phyloP scores from a whole-genome alignment of 805 yeast genomes.

The Alloascoidea africana region DNA sequence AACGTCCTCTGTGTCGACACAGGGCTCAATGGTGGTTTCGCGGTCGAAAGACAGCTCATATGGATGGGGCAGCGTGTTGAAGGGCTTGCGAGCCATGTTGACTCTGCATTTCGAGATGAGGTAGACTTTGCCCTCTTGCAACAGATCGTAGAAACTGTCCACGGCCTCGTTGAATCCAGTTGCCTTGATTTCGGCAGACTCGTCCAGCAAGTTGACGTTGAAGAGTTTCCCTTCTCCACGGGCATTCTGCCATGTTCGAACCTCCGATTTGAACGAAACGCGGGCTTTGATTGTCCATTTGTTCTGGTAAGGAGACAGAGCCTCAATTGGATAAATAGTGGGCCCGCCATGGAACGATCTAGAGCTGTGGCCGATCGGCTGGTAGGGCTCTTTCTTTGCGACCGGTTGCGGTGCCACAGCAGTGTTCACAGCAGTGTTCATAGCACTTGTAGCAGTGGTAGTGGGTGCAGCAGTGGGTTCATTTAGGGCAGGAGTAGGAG shows the following conservation, averaged over 20 bases:
- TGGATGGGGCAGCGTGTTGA: conserved; percentile 71
- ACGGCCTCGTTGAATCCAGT: conserved; percentile 87
- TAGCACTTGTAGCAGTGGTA: not conserved
- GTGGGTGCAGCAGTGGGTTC: not conserved
- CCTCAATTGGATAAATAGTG: conserved; percentile 61
- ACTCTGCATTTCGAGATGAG: conserved; percentile 71
- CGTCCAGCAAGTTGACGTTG: conserved; percentile 78
- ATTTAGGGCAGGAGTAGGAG: not conserved
- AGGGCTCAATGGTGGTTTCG: conserved; percentile 62
- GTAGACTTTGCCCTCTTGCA: conserved; percentile 85
- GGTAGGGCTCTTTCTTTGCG: conserved; percentile 12
- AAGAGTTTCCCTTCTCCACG: conserved; percentile 85
- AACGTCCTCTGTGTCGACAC: conserved; percentile 45
- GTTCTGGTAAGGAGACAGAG: conserved; percentile 80
- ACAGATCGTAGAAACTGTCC: conserved; percentile 54
- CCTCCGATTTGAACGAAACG: conserved; percentile 74
- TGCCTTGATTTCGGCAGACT: conserved; percentile 91
- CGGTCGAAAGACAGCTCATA: conserved; percentile 76
- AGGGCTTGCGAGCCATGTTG: conserved; percentile 73
- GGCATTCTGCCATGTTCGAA: conserved; percentile 76
- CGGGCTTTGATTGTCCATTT: conserved; percentile 90
- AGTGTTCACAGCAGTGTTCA: not conserved
- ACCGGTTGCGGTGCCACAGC: conserved; percentile 1
- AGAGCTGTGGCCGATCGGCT: too few relatives aligned
- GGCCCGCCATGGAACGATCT: too few relatives aligned